These are phyloP conservation scores for Bolboschoenus planiculmis DNA, from an alignment of 176 grass and related monocot species.

Conservation along the genomic window DNA sequence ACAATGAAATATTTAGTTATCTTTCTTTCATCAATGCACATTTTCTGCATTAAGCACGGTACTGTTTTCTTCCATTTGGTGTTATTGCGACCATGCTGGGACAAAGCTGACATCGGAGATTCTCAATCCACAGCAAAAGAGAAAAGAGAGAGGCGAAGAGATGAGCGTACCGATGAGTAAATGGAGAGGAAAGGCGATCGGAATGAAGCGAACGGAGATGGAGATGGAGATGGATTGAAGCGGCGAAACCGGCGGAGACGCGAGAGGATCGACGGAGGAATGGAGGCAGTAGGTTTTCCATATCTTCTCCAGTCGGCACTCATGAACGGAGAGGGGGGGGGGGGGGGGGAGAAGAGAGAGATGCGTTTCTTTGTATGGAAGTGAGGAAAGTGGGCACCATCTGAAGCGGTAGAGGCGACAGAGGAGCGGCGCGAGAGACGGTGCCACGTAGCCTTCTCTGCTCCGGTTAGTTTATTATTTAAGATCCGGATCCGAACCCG, in stretches of 20 bases:
- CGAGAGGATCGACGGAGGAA: slow-evolving; percentile 17
- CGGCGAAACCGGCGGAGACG: background rate
- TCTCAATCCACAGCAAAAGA: background rate
- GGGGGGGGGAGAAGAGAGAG: background rate
- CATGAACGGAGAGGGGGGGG: background rate
- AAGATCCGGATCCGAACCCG: background rate
- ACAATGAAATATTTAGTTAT: background rate
- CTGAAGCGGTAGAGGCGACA: background rate
- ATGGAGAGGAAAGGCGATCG: background rate
- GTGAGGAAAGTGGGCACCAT: background rate
- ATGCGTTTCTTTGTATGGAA: background rate
- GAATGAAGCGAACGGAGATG: background rate
- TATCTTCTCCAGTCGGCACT: slow-evolving; percentile 8
- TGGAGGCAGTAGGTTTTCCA: background rate
- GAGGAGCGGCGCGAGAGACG: background rate
- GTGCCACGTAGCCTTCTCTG: background rate
- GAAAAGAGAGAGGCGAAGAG: background rate
- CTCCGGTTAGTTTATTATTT: background rate
- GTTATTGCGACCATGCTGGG: background rate
- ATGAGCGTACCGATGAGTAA: slow-evolving; percentile 1
- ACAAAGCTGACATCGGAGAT: background rate
- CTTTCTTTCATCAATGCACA: background rate
- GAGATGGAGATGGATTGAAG: background rate
- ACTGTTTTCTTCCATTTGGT: background rate
- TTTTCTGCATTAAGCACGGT: background rate